Percentiles rank a stretch among this genome's conserved stretches.
Evolutionary conservation across 441 rosid species (phyloP).

Genomic region (Hura crepitans): DNA sequence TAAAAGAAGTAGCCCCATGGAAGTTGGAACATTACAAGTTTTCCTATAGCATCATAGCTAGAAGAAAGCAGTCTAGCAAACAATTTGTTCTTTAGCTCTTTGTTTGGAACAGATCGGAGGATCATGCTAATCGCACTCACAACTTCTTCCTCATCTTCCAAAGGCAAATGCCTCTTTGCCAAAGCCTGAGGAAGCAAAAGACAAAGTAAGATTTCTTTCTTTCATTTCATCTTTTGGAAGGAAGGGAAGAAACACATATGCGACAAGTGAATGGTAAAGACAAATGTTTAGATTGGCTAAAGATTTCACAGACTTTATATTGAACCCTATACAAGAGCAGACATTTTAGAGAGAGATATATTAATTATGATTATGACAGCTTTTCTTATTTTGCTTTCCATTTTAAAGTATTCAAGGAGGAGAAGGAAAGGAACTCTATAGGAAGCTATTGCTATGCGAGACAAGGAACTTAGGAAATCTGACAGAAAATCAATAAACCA

Average conservation of each 20-base stretch:
- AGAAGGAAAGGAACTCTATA: not conserved
- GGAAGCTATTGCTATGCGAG: not conserved
- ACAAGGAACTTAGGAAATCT: not conserved
- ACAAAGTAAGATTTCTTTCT: not conserved
- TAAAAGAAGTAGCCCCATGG: slow-evolving; percentile 7
- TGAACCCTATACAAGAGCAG: not conserved
- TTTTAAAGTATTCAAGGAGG: not conserved
- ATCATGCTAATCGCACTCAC: slow-evolving; percentile 68
- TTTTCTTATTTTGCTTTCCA: not conserved
- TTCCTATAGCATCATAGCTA: slow-evolving; percentile 75
- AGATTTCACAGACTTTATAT: not conserved
- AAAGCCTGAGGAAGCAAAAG: slow-evolving; percentile 49
- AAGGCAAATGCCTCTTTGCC: slow-evolving; percentile 69
- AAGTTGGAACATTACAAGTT: slow-evolving; percentile 59
- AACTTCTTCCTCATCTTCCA: slow-evolving; percentile 92
- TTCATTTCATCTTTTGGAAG: not conserved
- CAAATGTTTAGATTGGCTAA: not conserved
- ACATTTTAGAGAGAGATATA: not conserved
- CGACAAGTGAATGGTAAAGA: not conserved
- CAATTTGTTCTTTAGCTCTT: slow-evolving; percentile 73
- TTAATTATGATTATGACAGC: not conserved
- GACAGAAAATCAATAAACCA: not conserved
- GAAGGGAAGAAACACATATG: not conserved
- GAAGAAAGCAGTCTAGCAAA: slow-evolving; percentile 77
- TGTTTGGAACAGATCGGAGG: slow-evolving; percentile 61